Base-by-base conservation (phyloP, 2,329 filamentous ascomycete species). In the Chaetomiaceae sp. region DNA sequence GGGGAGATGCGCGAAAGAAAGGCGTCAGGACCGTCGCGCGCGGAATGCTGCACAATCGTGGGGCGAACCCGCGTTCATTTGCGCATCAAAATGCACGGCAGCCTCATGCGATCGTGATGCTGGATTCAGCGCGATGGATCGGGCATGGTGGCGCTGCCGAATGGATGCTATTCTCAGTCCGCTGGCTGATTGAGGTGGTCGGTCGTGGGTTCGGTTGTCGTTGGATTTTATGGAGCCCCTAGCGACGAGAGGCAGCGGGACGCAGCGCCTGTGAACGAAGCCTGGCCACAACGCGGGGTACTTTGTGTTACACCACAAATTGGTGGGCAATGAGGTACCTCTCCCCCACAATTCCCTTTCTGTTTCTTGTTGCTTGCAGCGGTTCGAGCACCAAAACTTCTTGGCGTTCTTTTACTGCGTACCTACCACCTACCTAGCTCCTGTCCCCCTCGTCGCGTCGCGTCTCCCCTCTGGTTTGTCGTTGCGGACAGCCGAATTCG, bases 31-130 rank as follows among this genome's bases (percentile, higher is more conserved):
- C 62, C 58, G 74, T 76, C 75, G 77, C 76, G 74, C 72, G 71
- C 73, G 67, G 67, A 68, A 65, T 66, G 58, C 59, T 68, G 73
- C 73, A 70, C 72, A 68, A 73, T 58, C 73, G 71, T 73, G 67
- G 67, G 67, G 71, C 67, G 67, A 64, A 66, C 64, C 61, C 54
- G 64, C 54, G 66, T 60, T 71, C 71, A 75, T 75, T 70, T 68
- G 71, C 67, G 67, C 71, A 73, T 72, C 60, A 66, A 73, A 67
- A 59, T 63, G 66, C 63, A 63, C 65, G 56, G 53, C 48, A 53
- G 54, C 52, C 54, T 57, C 59, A 72, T 68, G 75, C 74, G 75
- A 78, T 76, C 69, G 63, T 59, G 60, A 56, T 62, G 64, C 55
- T 58, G 60, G 58, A 60, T 57, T 73, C 65, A 73, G 58, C 65